Conservation (phyloP, 306 rosid species). For the Quillaja saponaria region DNA sequence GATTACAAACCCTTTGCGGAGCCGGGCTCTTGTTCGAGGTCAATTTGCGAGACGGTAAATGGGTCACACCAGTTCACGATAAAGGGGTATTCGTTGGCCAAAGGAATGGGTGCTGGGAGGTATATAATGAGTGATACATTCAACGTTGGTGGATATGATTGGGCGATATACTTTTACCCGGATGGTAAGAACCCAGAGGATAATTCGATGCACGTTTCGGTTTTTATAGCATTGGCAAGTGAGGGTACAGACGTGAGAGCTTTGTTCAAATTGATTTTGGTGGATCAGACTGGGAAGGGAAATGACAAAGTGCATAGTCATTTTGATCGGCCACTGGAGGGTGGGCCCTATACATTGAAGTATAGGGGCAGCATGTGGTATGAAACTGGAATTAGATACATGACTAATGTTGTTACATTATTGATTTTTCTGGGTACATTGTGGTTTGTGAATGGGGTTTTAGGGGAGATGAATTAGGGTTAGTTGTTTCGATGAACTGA, state of each 20-base stretch:
- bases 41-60: constrained; percentile 75
- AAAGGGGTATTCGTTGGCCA: constrained; percentile 82
- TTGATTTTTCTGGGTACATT: constrained; percentile 9
- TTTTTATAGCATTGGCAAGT: constrained; percentile 82
- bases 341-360: constrained; percentile 89
- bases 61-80: constrained; percentile 79
- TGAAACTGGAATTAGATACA: neutral
- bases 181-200: constrained; percentile 93
- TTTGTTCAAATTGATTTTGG: constrained; percentile 67
- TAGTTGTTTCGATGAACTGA: constrained; percentile 23
- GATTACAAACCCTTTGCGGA: constrained; percentile 48
- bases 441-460: constrained; percentile 17
- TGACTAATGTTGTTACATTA: neutral
- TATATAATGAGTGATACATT: constrained; percentile 81
- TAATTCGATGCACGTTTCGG: constrained; percentile 72
- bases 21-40: constrained; percentile 58
- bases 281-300: constrained; percentile 74
- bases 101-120: constrained; percentile 88
- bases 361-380: constrained; percentile 98
- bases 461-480: neutral
- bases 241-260: constrained; percentile 91
- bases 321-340: constrained; percentile 86
- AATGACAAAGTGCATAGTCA: constrained; percentile 88
- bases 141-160: constrained; percentile 84
- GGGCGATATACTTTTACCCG: constrained; percentile 94